Percentiles rank a stretch among this genome's conserved stretches.
These are phyloP conservation scores for Zizania palustris DNA, from an alignment of 202 grass and related monocot genomes.

Conservation along the genomic window DNA sequence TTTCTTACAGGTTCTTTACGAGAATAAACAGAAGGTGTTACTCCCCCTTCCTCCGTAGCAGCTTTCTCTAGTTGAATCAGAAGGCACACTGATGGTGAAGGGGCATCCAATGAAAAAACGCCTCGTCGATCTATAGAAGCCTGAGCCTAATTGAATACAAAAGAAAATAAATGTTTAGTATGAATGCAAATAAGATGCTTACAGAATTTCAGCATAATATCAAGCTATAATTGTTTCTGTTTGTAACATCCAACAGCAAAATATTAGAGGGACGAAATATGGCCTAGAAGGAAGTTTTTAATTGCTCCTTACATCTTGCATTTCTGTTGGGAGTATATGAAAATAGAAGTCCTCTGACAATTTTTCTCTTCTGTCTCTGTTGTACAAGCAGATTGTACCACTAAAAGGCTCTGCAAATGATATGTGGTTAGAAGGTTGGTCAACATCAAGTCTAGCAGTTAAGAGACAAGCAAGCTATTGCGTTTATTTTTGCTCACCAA, in stretches of 20 bases:
- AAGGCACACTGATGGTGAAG: slow-evolving; percentile 89
- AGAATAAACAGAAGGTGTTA: slow-evolving; percentile 95
- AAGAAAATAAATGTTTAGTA: slow-evolving; percentile 34
- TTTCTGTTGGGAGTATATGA: slow-evolving; percentile 74
- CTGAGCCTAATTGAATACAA: slow-evolving; percentile 56
- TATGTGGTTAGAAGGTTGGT: slow-evolving; percentile 44
- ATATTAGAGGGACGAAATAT: slow-evolving; percentile 25
- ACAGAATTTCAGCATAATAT: slow-evolving; percentile 30
- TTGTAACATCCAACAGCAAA: slow-evolving; percentile 21
- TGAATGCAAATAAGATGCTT: slow-evolving; percentile 24
- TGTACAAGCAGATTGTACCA: slow-evolving; percentile 99
- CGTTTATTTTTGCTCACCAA: slow-evolving; percentile 67
- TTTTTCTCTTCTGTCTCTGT: slow-evolving; percentile 94
- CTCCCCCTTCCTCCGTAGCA: slow-evolving; percentile 95
- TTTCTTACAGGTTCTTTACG: slow-evolving; percentile 97
- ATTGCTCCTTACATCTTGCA: slow-evolving; percentile 79
- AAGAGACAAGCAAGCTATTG: slow-evolving; percentile 34
- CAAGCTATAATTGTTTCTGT: slow-evolving; percentile 21
- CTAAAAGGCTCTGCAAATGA: slow-evolving; percentile 80
- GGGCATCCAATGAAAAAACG: slow-evolving; percentile 85
- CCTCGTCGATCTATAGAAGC: slow-evolving; percentile 65
- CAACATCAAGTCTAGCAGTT: slow-evolving; percentile 34
- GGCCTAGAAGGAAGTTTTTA: slow-evolving; percentile 2
- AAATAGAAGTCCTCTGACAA: slow-evolving; percentile 94
- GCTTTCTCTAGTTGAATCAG: slow-evolving; percentile 92